Evolutionary conservation across 2,329 filamentous ascomycete genomes (phyloP).

Genomic region (Ambrosiella cleistominuta): DNA sequence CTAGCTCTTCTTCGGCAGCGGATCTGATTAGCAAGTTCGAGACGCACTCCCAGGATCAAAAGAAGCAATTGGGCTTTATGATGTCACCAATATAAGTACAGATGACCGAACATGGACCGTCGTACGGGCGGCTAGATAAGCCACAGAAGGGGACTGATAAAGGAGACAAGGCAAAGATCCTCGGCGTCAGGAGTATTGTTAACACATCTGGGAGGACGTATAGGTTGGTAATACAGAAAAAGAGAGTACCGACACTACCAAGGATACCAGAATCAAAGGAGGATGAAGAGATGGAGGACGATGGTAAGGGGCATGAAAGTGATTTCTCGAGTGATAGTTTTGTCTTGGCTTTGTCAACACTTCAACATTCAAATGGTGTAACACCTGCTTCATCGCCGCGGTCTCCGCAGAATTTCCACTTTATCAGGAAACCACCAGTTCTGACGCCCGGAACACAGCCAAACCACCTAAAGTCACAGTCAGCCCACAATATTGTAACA

Average conservation of each 20-base stretch:
- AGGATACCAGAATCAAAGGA: conserved; percentile 8
- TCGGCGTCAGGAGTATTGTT: too few relatives aligned
- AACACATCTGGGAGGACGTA: neutral
- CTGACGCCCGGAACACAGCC: too few relatives aligned
- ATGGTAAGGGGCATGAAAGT: neutral
- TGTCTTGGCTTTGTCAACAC: conserved; percentile 24
- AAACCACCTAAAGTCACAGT: too few relatives aligned
- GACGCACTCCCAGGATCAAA: neutral
- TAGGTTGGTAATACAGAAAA: neutral
- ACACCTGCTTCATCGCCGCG: conserved; percentile 16
- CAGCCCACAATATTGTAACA: too few relatives aligned
- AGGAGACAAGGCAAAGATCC: neutral
- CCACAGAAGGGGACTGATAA: conserved; percentile 2
- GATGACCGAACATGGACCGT: neutral
- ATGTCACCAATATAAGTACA: conserved; percentile 36
- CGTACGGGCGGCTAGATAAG: neutral
- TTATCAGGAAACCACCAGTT: conserved; percentile 7
- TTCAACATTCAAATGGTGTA: neutral
- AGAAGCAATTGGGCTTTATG: conserved; percentile 30
- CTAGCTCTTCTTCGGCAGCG: neutral
- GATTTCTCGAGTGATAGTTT: conserved; percentile 30
- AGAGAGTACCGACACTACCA: conserved; percentile 9
- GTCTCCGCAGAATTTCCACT: conserved; percentile 7
- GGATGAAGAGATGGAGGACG: neutral
- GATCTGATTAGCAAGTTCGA: neutral